A percentile compares a stretch with the other conserved stretches of the same genome.
Conservation (phyloP, 2,329 filamentous ascomycete species). For the Stagonosporopsis chrysanthemi region DNA sequence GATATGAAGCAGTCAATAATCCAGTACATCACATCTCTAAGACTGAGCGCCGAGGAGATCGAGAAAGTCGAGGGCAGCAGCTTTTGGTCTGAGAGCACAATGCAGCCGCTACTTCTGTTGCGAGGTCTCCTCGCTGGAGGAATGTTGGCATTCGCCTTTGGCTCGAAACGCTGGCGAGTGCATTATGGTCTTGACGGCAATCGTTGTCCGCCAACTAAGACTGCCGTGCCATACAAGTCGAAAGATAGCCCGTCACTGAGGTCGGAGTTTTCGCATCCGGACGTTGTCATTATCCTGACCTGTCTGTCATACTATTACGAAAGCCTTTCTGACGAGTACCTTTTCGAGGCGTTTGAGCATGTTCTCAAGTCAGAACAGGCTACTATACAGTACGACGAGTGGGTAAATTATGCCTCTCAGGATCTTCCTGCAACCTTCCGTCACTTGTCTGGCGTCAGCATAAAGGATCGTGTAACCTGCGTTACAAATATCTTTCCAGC, state of each 20-base stretch:
- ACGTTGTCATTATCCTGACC: constrained; percentile 71
- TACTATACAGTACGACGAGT: constrained; percentile 59
- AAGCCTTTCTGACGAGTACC: constrained; percentile 60
- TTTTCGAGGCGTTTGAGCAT: constrained; percentile 58
- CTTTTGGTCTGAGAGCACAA: constrained; percentile 50
- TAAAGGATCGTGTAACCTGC: constrained; percentile 61
- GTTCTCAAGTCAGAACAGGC: constrained; percentile 63
- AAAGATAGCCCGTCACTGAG: constrained; percentile 70
- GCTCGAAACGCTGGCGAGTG: constrained; percentile 69
- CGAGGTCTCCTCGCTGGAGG: constrained; percentile 65
- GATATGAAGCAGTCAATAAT: too few relatives aligned
- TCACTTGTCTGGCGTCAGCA: constrained; percentile 35
- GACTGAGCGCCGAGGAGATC: constrained; percentile 44
- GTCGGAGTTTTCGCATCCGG: constrained; percentile 73
- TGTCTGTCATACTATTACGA: constrained; percentile 72
- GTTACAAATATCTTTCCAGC: constrained; percentile 59
- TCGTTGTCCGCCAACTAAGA: constrained; percentile 59
- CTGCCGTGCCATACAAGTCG: constrained; percentile 67
- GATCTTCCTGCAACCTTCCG: constrained; percentile 50
- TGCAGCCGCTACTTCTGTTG: constrained; percentile 57
- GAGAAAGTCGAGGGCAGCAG: constrained; percentile 18
- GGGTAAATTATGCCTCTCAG: constrained; percentile 48
- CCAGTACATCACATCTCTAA: constrained; percentile 42
- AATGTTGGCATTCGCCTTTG: constrained; percentile 62
- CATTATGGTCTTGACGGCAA: constrained; percentile 65